Base-by-base conservation (phyloP, 148 eudicot genomes). In the Silene latifolia region DNA sequence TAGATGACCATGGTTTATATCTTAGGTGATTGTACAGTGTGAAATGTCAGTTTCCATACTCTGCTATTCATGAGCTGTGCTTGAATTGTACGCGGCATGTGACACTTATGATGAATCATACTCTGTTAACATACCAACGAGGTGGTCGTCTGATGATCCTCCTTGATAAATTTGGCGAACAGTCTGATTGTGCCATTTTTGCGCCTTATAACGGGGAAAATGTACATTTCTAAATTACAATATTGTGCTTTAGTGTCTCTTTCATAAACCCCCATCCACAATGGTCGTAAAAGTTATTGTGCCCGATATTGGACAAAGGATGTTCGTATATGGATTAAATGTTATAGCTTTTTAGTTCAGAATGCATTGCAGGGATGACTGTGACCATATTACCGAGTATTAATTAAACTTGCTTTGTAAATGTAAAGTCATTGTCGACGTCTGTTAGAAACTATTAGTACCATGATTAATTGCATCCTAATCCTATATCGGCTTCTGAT, bases 1-100 rank as follows among this genome's bases (percentile, higher is more conserved):
- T 48, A 56, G 66, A 76, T 67, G 65, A 67, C 8, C 57, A 57
- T 9, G 35, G 27, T 76, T 60, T 58, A 44, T 25, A 54, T 44
- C 13, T 24, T 5, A 42, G 54, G 25, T 66, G 64, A 71, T 75
- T 13, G n/a, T n/a, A n/a, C n/a, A n/a, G n/a, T n/a, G n/a, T n/a
- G n/a, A n/a, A n/a, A n/a, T n/a, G n/a, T n/a, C n/a, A n/a, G n/a
- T n/a, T n/a, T n/a, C n/a, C n/a, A n/a, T n/a, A n/a, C n/a, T n/a
- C n/a, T n/a, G n/a, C n/a, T n/a, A n/a, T n/a, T n/a, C n/a, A n/a
- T n/a, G n/a, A n/a, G n/a, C n/a, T n/a, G n/a, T n/a, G n/a, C n/a
- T n/a, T n/a, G n/a, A n/a, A n/a, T n/a, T n/a, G n/a, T n/a, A n/a
- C n/a, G n/a, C n/a, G n/a, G n/a, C n/a, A n/a, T n/a, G n/a, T n/a